Percentiles rank a stretch among this genome's conserved stretches.
phyloP scores from a whole-genome alignment of 148 eudicot species.

The Rhododendron ferrugineum region DNA sequence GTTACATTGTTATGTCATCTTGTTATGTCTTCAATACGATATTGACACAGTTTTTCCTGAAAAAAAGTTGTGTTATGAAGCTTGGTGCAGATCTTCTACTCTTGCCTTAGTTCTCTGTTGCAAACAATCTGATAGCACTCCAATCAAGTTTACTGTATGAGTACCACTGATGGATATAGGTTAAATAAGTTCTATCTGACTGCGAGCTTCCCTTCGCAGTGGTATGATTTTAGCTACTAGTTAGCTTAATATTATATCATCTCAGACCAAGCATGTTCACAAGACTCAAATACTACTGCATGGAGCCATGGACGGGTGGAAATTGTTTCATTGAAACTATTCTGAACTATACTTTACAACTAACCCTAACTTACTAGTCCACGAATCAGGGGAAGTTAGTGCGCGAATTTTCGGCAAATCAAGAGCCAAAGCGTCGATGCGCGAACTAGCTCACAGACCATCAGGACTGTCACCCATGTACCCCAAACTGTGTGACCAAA shows the following conservation, averaged over 20 bases:
- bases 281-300: background rate
- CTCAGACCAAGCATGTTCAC: background rate
- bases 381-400: too few relatives aligned
- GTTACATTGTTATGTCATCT: background rate
- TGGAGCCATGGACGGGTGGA: background rate
- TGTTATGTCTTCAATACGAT: background rate
- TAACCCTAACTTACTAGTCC: background rate
- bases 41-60: background rate
- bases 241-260: background rate
- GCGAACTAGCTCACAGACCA: too few relatives aligned
- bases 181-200: background rate
- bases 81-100: background rate
- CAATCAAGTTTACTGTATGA: background rate
- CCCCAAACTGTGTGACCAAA: too few relatives aligned
- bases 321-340: background rate
- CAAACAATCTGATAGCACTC: background rate
- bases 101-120: background rate
- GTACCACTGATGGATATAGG: background rate
- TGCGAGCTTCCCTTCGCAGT: background rate
- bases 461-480: too few relatives aligned
- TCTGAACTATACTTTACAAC: background rate
- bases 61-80: too few relatives aligned
- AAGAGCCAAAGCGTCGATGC: too few relatives aligned
- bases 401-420: too few relatives aligned
- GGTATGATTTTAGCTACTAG: background rate